These are phyloP conservation scores for Tricholoma flavovirens DNA, from an alignment of 768 basidiomycete genomes.

Conservation along the genomic window DNA sequence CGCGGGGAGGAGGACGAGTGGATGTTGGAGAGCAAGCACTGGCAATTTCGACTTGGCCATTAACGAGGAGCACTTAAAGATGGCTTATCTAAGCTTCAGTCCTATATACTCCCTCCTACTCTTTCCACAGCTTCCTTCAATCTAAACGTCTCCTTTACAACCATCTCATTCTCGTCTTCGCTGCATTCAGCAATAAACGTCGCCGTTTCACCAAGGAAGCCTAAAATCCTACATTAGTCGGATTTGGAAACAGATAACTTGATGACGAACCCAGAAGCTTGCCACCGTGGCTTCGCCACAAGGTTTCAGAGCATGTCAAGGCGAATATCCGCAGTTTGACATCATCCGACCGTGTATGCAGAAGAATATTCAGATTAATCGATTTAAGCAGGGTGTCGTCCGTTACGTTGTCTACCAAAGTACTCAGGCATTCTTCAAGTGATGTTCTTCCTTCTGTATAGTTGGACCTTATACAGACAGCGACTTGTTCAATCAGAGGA, in stretches of 20 bases:
- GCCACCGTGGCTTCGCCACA: constrained; percentile 75
- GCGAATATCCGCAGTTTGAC: constrained; percentile 63
- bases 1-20: constrained; percentile 70
- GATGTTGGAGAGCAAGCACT: constrained; percentile 64
- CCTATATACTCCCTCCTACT: constrained; percentile 56
- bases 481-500: constrained; percentile 61
- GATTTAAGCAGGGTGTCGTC: constrained; percentile 67
- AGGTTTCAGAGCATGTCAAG: constrained; percentile 54
- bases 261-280: constrained; percentile 60
- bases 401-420: constrained; percentile 46
- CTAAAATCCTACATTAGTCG: constrained; percentile 28
- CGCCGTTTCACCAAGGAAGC: constrained; percentile 73
- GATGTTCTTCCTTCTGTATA: constrained; percentile 31
- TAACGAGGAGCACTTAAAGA: too few species aligned
- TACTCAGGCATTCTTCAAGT: constrained; percentile 47
- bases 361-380: constrained; percentile 78
- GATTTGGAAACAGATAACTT: neutral
- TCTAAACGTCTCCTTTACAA: constrained; percentile 62
- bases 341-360: constrained; percentile 87
- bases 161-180: constrained; percentile 84
- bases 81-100: too few species aligned
- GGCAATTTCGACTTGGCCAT: constrained; percentile 53
- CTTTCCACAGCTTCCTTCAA: constrained; percentile 69
- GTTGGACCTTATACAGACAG: constrained; percentile 38
- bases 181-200: constrained; percentile 84